Percentiles rank a stretch among this genome's conserved stretches.
Evolutionary conservation across 1,139 yeast species (phyloP).

Genomic region (Pichia sp.): DNA sequence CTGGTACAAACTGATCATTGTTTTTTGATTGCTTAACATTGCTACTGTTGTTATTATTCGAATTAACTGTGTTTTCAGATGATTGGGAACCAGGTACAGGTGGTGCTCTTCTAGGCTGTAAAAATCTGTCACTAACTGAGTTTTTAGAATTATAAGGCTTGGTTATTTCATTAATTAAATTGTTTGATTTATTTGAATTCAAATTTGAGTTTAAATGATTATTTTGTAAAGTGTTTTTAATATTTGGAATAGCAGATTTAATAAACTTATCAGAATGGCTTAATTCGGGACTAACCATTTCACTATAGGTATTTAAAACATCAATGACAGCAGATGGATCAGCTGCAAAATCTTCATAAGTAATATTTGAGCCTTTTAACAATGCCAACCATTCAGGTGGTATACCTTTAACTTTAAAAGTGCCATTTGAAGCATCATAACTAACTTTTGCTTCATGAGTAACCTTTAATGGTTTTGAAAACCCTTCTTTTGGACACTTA

Average conservation of each 20-base stretch:
- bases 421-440: conserved; percentile 66
- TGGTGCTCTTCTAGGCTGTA: conserved; percentile 51
- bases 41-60: background rate
- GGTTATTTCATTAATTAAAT: conserved; percentile 25
- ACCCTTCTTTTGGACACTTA: conserved; percentile 77
- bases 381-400: conserved; percentile 76
- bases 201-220: background rate
- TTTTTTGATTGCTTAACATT: background rate
- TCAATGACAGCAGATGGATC: conserved; percentile 86
- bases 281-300: conserved; percentile 27
- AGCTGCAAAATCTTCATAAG: conserved; percentile 77
- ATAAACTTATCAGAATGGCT: conserved; percentile 15
- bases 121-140: conserved; percentile 35
- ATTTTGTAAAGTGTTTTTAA: conserved; percentile 7
- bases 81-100: conserved; percentile 38
- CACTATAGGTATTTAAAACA: conserved; percentile 66
- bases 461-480: conserved; percentile 73
- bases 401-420: conserved; percentile 57
- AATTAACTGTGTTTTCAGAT: background rate
- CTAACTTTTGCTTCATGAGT: conserved; percentile 66
- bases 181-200: conserved; percentile 9
- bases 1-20: conserved; percentile 18
- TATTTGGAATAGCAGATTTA: conserved; percentile 15
- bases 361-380: conserved; percentile 69
- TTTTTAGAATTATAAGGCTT: conserved; percentile 25